phyloP scores from a whole-genome alignment of 768 basidiomycete genomes.

The Rhizopogon rudus region DNA sequence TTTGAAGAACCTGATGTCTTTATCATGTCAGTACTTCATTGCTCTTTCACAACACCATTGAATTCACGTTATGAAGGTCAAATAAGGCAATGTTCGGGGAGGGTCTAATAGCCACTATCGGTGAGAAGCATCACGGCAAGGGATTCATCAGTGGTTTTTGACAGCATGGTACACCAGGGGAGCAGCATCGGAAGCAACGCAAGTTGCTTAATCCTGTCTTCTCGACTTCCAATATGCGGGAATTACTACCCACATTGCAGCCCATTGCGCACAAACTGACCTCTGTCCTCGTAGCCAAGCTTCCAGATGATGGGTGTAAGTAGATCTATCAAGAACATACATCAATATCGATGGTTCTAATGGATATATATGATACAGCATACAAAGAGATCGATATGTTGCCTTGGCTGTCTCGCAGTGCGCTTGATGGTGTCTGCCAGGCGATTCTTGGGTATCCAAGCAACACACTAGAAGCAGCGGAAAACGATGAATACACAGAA shows the following conservation, averaged over 20 bases:
- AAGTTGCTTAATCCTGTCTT: constrained; percentile 1
- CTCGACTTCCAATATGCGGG: background rate
- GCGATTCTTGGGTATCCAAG: constrained; percentile 18
- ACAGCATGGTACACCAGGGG: background rate
- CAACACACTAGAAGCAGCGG: constrained; percentile 11
- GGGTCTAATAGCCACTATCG: constrained; percentile 31
- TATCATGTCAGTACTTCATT: constrained; percentile 31
- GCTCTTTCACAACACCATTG: background rate
- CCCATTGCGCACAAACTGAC: constrained; percentile 14
- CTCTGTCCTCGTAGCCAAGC: constrained; percentile 1
- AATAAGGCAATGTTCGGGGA: constrained; percentile 45
- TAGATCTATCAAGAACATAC: background rate
- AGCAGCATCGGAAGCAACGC: constrained; percentile 1
- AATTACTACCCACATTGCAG: constrained; percentile 6
- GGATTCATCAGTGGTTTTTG: constrained; percentile 12
- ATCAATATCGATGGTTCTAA: background rate
- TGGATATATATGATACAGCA: background rate
- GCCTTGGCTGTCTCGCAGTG: constrained; percentile 15
- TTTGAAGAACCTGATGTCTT: constrained; percentile 45
- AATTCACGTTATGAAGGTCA: constrained; percentile 21
- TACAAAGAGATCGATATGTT: constrained; percentile 16
- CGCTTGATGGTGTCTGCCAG: constrained; percentile 21
- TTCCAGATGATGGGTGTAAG: too few species aligned
- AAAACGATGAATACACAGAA: constrained; percentile 2
- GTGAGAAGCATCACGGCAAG: constrained; percentile 4